Percentiles rank a stretch among this genome's conserved stretches.
Conservation (phyloP, 1,139 yeast species). For the Diutina scorzettiae region DNA sequence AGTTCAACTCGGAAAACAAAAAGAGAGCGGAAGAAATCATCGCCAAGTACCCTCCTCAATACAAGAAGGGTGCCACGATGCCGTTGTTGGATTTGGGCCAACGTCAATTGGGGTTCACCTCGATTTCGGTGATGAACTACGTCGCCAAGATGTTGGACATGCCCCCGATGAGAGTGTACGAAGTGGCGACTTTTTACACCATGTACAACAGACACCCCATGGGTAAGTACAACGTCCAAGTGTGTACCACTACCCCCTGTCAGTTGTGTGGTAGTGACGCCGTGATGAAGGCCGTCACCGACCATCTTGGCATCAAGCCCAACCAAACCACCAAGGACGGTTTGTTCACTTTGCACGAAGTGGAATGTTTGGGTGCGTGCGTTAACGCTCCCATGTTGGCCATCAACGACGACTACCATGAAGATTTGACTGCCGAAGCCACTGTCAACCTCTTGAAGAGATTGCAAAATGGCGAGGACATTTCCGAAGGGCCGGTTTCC, state of each 20-base stretch:
- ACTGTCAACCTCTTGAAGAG: conserved; percentile 51
- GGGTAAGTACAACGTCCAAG: conserved; percentile 77
- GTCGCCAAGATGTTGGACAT: conserved; percentile 77
- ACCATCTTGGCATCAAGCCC: conserved; percentile 52
- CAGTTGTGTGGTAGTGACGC: conserved; percentile 77
- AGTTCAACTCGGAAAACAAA: conserved; percentile 58
- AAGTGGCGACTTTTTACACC: conserved; percentile 86
- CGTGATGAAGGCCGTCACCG: conserved; percentile 58
- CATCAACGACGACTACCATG: conserved; percentile 71
- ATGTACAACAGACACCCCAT: conserved; percentile 85
- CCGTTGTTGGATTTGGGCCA: conserved; percentile 81
- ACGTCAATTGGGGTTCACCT: conserved; percentile 79
- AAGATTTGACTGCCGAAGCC: conserved; percentile 66
- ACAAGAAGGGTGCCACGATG: conserved; percentile 83
- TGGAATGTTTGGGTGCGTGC: conserved; percentile 89
- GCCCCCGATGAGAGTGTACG: conserved; percentile 94
- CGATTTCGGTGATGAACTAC: conserved; percentile 86
- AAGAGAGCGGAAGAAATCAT: conserved; percentile 63
- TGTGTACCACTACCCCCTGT: conserved; percentile 88
- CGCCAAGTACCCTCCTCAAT: conserved; percentile 75
- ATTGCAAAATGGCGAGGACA: conserved; percentile 51
- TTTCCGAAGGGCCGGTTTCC: conserved; percentile 57
- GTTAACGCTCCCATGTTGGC: conserved; percentile 88
- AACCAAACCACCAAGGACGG: conserved; percentile 75
- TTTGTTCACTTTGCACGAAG: conserved; percentile 74